Evolutionary conservation across 148 eudicot species (phyloP).

Genomic region (Heliosperma pusillum): DNA sequence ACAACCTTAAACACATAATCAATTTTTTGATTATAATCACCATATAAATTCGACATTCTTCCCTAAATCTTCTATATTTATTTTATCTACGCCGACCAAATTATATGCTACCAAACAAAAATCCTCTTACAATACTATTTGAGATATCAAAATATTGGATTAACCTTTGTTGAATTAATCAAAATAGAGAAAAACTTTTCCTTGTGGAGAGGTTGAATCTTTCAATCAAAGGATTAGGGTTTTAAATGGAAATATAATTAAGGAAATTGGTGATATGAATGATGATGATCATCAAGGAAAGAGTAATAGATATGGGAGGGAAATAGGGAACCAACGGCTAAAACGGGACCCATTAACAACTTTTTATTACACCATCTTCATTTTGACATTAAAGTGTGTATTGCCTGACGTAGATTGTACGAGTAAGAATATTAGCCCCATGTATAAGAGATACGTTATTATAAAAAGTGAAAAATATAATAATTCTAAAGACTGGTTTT

Average conservation of each 20-base stretch:
- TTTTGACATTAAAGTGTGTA: too few species aligned
- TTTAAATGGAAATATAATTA: constrained; percentile 13
- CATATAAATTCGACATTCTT: constrained; percentile 46
- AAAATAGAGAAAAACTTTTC: not conserved
- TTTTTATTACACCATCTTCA: constrained; percentile 6
- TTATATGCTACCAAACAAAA: not conserved
- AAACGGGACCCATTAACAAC: constrained; percentile 28
- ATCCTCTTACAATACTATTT: not conserved
- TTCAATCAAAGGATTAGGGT: constrained; percentile 19
- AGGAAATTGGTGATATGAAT: not conserved
- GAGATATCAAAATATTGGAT: not conserved
- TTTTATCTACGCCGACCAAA: not conserved
- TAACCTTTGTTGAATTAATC: not conserved
- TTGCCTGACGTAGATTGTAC: too few species aligned
- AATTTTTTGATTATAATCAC: constrained; percentile 52
- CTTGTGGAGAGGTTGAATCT: not conserved
- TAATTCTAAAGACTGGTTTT: too few species aligned
- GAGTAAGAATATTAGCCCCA: too few species aligned
- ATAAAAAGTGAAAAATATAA: too few species aligned
- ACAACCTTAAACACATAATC: constrained; percentile 66
- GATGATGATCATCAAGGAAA: constrained; percentile 2
- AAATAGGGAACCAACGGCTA: constrained; percentile 13
- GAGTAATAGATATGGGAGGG: not conserved
- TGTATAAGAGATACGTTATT: too few species aligned
- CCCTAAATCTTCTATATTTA: not conserved